Evolutionary conservation across 164 flowering plant species (phyloP).

Genomic region (Dillenia suffruticosa): DNA sequence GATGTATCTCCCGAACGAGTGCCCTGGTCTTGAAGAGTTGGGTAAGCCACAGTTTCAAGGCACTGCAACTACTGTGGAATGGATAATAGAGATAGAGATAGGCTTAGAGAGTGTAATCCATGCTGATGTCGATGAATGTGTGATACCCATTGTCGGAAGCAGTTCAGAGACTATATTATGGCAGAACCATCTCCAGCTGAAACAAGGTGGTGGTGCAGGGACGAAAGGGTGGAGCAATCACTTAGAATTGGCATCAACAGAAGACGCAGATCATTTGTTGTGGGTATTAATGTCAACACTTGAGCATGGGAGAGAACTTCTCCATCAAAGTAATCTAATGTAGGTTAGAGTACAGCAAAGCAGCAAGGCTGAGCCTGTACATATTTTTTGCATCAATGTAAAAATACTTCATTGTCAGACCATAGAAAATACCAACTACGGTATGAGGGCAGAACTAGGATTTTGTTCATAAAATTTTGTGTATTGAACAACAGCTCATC

Average conservation of each 20-base stretch:
- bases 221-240: constrained; percentile 42
- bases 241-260: constrained; percentile 41
- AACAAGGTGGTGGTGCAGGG: constrained; percentile 18
- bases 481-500: too few relatives aligned
- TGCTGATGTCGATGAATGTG: constrained; percentile 43
- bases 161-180: constrained; percentile 41
- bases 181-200: constrained; percentile 36
- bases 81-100: constrained; percentile 64
- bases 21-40: constrained; percentile 38
- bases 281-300: constrained; percentile 42
- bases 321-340: constrained; percentile 52
- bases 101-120: constrained; percentile 68
- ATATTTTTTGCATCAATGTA: too few relatives aligned
- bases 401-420: too few relatives aligned
- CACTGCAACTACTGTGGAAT: constrained; percentile 58
- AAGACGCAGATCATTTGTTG: constrained; percentile 64
- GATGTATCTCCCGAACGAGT: too few relatives aligned
- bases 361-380: too few relatives aligned
- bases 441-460: too few relatives aligned
- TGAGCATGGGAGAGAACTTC: constrained; percentile 48
- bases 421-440: too few relatives aligned
- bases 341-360: too few relatives aligned
- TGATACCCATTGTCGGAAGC: constrained; percentile 77
- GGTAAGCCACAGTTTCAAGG: constrained; percentile 67
- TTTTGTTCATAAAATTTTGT: too few relatives aligned